Evolutionary conservation across 2,329 filamentous ascomycete species (phyloP).

Genomic region (Tolypocladium capitatum): DNA sequence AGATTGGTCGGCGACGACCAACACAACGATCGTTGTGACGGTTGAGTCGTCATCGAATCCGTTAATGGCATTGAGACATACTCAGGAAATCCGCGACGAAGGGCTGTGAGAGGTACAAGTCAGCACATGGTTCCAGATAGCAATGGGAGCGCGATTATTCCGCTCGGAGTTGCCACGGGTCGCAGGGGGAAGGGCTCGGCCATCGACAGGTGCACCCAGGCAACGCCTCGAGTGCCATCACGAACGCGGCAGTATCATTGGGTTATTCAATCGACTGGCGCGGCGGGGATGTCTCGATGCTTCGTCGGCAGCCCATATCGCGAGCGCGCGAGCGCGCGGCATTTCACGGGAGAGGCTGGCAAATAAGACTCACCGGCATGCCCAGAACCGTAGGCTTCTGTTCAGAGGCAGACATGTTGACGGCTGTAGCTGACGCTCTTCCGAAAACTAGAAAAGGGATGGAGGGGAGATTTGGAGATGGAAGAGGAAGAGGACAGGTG

Average conservation of each 20-base stretch:
- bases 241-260: not conserved
- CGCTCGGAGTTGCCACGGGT: conserved; percentile 1
- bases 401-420: conserved; percentile 42
- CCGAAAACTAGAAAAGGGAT: conserved; percentile 36
- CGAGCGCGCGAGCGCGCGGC: conserved; percentile 10
- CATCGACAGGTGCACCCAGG: not conserved
- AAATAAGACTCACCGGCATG: conserved; percentile 48
- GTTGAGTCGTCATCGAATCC: not conserved
- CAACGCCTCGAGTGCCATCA: not conserved
- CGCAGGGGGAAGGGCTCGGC: not conserved
- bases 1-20: not conserved
- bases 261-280: conserved; percentile 8
- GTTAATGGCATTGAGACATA: conserved; percentile 42
- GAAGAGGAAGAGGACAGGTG: conserved; percentile 29
- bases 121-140: conserved; percentile 14
- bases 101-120: conserved; percentile 43
- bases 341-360: conserved; percentile 11
- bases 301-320: conserved; percentile 8
- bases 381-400: conserved; percentile 48
- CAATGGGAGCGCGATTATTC: conserved; percentile 6
- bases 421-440: conserved; percentile 23
- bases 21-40: not conserved
- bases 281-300: conserved; percentile 4
- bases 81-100: conserved; percentile 98
- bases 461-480: conserved; percentile 48